Evolutionary conservation across 441 rosid genomes (phyloP).

Genomic region (Gossypium davidsonii): DNA sequence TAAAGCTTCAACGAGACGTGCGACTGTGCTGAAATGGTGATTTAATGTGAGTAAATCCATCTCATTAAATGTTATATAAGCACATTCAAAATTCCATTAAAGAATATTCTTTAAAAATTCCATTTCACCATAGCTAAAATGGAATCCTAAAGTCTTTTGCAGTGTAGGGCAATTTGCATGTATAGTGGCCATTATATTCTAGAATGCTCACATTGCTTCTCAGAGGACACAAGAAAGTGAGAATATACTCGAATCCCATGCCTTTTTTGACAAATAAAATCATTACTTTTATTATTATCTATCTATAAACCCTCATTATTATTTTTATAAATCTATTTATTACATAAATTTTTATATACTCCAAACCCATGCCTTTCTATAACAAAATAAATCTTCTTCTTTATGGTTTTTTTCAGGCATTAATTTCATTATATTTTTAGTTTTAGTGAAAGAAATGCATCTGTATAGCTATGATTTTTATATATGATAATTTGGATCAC

Average conservation of each 20-base stretch:
- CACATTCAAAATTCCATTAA: too few relatives aligned
- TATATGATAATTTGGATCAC: neutral
- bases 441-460: neutral
- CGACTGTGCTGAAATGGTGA: neutral
- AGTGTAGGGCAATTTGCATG: neutral
- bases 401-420: neutral
- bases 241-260: too few relatives aligned
- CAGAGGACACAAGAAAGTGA: too few relatives aligned
- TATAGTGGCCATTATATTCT: neutral
- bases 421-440: neutral
- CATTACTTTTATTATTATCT: too few relatives aligned
- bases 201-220: neutral
- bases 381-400: neutral
- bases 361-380: neutral
- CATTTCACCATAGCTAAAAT: too few relatives aligned
- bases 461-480: neutral
- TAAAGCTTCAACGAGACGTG: neutral
- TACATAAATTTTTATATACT: too few relatives aligned
- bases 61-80: too few relatives aligned
- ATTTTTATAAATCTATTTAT: too few relatives aligned
- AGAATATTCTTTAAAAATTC: too few relatives aligned
- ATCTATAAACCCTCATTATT: too few relatives aligned
- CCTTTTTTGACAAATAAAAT: too few relatives aligned
- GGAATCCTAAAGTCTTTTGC: neutral
- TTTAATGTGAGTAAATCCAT: neutral